Conservation (phyloP, 2,329 filamentous ascomycete genomes). For the Pseudocercospora eumusae region DNA sequence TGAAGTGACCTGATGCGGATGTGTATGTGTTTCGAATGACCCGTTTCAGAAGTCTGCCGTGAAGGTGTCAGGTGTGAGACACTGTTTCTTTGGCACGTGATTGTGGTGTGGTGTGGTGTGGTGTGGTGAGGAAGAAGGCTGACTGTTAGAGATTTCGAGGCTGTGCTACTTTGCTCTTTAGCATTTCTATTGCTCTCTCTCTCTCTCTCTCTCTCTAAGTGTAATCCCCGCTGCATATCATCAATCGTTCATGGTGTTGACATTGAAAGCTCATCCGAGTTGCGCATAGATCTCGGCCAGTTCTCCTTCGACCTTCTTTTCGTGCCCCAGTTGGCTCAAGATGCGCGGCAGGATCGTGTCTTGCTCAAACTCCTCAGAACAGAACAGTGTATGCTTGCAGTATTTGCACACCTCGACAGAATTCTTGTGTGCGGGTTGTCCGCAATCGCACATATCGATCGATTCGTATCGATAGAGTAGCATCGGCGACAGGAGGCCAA, state of each 20-base stretch:
- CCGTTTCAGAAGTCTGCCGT: neutral
- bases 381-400: neutral
- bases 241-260: neutral
- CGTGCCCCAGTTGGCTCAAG: neutral
- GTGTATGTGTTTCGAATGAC: slow-evolving; percentile 5
- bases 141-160: neutral
- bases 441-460: neutral
- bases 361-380: neutral
- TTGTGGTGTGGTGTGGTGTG: neutral
- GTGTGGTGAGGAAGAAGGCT: neutral
- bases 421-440: neutral
- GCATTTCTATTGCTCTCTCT: no score
- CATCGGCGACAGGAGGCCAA: neutral
- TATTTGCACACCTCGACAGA: neutral
- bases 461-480: no score
- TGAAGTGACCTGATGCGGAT: slow-evolving; percentile 5
- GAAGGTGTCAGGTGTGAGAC: neutral
- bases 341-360: neutral
- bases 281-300: neutral
- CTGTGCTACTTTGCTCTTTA: neutral
- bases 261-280: neutral
- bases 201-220: no score
- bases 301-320: neutral
- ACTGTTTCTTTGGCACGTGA: neutral
- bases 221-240: neutral